Conservation (phyloP, 441 rosid species). For the Populus hybrid region DNA sequence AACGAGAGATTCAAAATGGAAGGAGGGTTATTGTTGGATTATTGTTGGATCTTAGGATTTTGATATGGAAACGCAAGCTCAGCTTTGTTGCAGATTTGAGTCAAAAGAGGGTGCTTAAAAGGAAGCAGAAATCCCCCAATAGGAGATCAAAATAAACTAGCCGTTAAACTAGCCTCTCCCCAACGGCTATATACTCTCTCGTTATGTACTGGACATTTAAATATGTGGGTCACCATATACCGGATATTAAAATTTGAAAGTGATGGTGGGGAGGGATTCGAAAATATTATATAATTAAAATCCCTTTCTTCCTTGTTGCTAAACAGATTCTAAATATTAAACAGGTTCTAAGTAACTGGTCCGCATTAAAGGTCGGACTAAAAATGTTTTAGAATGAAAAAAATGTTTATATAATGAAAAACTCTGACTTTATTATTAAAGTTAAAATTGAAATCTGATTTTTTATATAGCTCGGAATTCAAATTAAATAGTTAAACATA, state of each 20-base stretch:
- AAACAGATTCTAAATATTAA: no score
- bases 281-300: no score
- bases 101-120: constrained; percentile 1
- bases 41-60: neutral
- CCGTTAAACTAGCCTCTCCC: neutral
- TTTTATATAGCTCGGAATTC: no score
- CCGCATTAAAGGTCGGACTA: no score
- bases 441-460: no score
- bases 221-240: neutral
- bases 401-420: no score
- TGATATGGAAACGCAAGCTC: constrained; percentile 16
- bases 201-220: neutral
- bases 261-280: no score
- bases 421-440: no score
- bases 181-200: neutral
- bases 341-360: no score
- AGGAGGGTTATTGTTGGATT: neutral
- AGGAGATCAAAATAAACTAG: neutral
- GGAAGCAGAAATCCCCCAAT: neutral
- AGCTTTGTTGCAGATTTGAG: constrained; percentile 6
- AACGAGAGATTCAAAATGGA: neutral
- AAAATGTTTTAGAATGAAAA: no score
- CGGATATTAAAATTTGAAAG: neutral
- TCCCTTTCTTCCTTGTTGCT: no score
- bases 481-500: fast-evolving